Conservation (phyloP, 1,139 yeast genomes). For the Candida frijolesensis region DNA sequence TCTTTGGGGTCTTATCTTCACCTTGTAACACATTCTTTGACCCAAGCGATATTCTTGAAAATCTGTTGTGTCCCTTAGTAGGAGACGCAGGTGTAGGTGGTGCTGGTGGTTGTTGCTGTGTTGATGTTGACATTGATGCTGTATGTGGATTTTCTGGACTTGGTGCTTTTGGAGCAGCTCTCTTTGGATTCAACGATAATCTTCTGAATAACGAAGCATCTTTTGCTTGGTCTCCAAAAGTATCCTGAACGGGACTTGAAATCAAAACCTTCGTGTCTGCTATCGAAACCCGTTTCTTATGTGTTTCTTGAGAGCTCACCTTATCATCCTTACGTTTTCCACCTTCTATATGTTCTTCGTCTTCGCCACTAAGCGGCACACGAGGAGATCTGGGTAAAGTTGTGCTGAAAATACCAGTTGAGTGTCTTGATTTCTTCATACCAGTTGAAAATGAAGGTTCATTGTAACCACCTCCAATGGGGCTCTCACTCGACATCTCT, state of each 20-base stretch:
- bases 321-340: conserved; percentile 4
- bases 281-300: conserved; percentile 8
- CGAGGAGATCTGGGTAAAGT: conserved; percentile 14
- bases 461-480: conserved; percentile 11
- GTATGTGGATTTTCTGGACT: background rate
- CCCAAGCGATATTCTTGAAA: conserved; percentile 26
- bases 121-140: background rate
- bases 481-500: conserved; percentile 6
- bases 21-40: conserved; percentile 13
- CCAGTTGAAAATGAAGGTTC: conserved; percentile 10
- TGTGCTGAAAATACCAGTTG: conserved; percentile 34
- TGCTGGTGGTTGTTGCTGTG: background rate
- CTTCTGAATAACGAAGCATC: conserved; percentile 27
- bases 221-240: conserved; percentile 9
- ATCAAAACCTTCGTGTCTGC: conserved; percentile 11
- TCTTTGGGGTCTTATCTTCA: conserved; percentile 13
- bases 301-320: background rate
- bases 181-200: conserved; percentile 42
- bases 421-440: conserved; percentile 23
- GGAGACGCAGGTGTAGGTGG: conserved; percentile 7
- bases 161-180: conserved; percentile 51
- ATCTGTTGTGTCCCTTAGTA: conserved; percentile 24
- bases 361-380: conserved; percentile 14
- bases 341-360: conserved; percentile 7
- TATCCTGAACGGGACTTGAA: conserved; percentile 50